These are phyloP conservation scores for Sherardia arvensis DNA, from an alignment of 257 asterid genomes.

Conservation along the genomic window DNA sequence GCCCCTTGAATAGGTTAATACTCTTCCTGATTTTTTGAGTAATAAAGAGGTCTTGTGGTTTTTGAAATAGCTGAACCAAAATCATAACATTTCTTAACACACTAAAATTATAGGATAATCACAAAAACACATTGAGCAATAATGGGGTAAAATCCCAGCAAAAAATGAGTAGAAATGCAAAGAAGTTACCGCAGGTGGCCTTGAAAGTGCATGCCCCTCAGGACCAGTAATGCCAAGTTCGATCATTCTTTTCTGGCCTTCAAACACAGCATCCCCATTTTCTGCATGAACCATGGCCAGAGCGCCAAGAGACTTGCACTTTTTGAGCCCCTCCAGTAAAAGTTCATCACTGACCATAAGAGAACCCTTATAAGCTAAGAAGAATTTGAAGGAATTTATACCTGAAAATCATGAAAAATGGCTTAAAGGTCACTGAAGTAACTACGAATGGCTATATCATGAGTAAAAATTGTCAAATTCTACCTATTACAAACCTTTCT, in stretches of 20 bases:
- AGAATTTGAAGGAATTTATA: conserved; percentile 85
- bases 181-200: conserved; percentile 75
- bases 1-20: background rate
- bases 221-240: conserved; percentile 93
- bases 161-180: background rate
- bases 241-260: conserved; percentile 85
- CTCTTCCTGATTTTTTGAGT: background rate
- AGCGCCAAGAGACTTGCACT: conserved; percentile 95
- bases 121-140: background rate
- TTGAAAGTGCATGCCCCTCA: conserved; percentile 93
- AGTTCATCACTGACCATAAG: conserved; percentile 83
- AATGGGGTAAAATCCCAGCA: background rate
- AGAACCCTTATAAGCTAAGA: conserved; percentile 91
- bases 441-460: background rate
- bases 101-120: background rate
- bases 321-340: conserved; percentile 84
- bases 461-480: background rate
- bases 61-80: background rate
- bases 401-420: conserved; percentile 33
- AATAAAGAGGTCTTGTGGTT: background rate
- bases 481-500: conserved; percentile 41
- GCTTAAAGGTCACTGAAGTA: background rate
- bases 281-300: conserved; percentile 97
- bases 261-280: conserved; percentile 95
- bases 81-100: background rate